Evolutionary conservation across 2,329 filamentous ascomycete genomes (phyloP), one percentile per base, ranked within the genome.

Genomic region (Fusarium newnesense): DNA sequence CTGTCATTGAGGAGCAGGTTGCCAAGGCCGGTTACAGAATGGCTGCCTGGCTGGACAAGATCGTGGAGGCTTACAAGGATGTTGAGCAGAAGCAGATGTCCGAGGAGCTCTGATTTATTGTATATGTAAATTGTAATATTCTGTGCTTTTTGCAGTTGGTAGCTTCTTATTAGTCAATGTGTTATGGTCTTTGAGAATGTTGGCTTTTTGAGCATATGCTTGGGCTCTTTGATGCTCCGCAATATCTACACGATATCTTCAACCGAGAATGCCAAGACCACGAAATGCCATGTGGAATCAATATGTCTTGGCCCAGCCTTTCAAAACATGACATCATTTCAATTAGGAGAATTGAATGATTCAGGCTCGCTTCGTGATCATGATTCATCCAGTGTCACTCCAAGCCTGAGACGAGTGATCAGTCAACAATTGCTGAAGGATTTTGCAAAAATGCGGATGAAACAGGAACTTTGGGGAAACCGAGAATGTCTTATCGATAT

Each of bases 21-120:
- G 92, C 92, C 12, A 89, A 88, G 72, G 92, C 90, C 8, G 92
- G 92, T 16, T 92, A 90, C 79, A 87, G 92, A 54, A 85, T 94
- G 79, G 92, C 89, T 4, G 87, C 87, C 26, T 93, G 90, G 90
- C 81, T 93, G 69, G 91, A 93, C 77, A 82, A 86, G 75, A 90
- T 93, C 75, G 89, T 84, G 13, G 81, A 84, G n/a, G 78, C 76
- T 32, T 82, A 79, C 70, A 66, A 75, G 36, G 67, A 71, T 26
- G 77, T 64, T 36, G 73, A 64, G 67, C 71, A 56, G 67, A 78
- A 70, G 37, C 70, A 77, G 44, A 52, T 67, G 30, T 71, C 73
- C 18, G 75, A 78, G 42, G 81, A 83, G 61, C 64, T 82, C 53
- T 83, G 78, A 75, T 60, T 36, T 15, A 40, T 37, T 30, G 12